Conservation (phyloP, 2,329 filamentous ascomycete genomes). For the Paecilomyces formosus region DNA sequence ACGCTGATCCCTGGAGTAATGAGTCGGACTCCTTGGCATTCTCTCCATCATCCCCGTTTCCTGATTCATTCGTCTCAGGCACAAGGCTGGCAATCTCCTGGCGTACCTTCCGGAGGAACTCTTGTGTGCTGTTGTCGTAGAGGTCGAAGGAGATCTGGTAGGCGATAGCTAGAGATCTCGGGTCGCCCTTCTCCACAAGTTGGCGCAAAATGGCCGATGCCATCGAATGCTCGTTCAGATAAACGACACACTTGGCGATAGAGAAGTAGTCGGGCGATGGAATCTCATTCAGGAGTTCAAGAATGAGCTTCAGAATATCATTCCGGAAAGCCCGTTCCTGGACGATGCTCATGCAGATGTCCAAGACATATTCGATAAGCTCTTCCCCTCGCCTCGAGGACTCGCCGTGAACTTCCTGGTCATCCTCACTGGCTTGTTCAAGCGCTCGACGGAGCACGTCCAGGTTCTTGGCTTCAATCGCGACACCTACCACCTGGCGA, state of each 20-base stretch:
- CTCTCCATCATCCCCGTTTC: slow-evolving; percentile 41
- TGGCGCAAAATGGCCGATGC: slow-evolving; percentile 78
- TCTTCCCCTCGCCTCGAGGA: slow-evolving; percentile 65
- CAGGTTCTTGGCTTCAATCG: slow-evolving; percentile 87
- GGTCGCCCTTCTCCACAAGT: slow-evolving; percentile 71
- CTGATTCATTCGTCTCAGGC: slow-evolving; percentile 31
- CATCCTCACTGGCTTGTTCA: slow-evolving; percentile 78
- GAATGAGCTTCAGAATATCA: slow-evolving; percentile 78
- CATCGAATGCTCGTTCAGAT: slow-evolving; percentile 84
- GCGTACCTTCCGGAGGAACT: slow-evolving; percentile 86
- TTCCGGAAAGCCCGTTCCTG: slow-evolving; percentile 83
- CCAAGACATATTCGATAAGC: slow-evolving; percentile 90
- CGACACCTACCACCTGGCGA: slow-evolving; percentile 92
- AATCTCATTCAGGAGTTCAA: slow-evolving; percentile 92
- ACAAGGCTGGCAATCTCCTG: slow-evolving; percentile 60
- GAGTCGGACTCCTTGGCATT: slow-evolving; percentile 52
- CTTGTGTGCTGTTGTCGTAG: slow-evolving; percentile 97
- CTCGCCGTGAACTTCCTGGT: slow-evolving; percentile 59
- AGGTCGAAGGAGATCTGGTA: slow-evolving; percentile 98
- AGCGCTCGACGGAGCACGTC: slow-evolving; percentile 82
- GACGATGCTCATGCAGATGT: slow-evolving; percentile 96
- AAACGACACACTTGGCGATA: slow-evolving; percentile 95
- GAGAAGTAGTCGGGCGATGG: slow-evolving; percentile 94
- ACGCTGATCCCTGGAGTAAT: slow-evolving; percentile 47
- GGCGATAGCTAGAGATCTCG: slow-evolving; percentile 71